These are phyloP conservation scores for Phytophthora brassicae DNA, from an alignment of 352 stramenopile species.

Conservation along the genomic window DNA sequence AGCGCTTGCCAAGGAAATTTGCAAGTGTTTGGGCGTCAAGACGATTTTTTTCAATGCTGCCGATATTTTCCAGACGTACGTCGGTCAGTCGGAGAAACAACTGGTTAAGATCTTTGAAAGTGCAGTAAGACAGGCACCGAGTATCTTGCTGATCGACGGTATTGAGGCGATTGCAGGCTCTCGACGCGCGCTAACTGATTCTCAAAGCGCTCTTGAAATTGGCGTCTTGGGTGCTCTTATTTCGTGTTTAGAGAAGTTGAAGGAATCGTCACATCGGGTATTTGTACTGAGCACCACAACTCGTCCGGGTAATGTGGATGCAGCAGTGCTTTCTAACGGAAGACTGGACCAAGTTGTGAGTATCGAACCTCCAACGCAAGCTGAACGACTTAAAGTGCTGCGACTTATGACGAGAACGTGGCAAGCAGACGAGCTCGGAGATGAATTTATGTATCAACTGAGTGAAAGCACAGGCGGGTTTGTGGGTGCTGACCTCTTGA, in stretches of 20 bases:
- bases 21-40: slow-evolving; percentile 38
- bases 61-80: slow-evolving; percentile 94
- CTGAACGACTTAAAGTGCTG: slow-evolving; percentile 92
- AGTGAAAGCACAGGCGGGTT: slow-evolving; percentile 96
- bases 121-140: slow-evolving; percentile 44
- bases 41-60: slow-evolving; percentile 74
- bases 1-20: slow-evolving; percentile 46
- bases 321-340: slow-evolving; percentile 93
- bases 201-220: slow-evolving; percentile 64
- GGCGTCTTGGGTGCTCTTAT: slow-evolving; percentile 86
- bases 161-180: slow-evolving; percentile 87
- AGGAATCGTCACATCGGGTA: slow-evolving; percentile 38
- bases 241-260: slow-evolving; percentile 79
- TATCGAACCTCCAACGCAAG: slow-evolving; percentile 94
- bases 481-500: slow-evolving; percentile 84
- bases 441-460: slow-evolving; percentile 87
- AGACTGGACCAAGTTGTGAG: slow-evolving; percentile 95
- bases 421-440: slow-evolving; percentile 32
- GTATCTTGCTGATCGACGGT: slow-evolving; percentile 88
- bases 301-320: slow-evolving; percentile 84
- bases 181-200: slow-evolving; percentile 56
- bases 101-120: slow-evolving; percentile 66
- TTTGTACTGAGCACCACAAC: slow-evolving; percentile 82
- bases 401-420: slow-evolving; percentile 90
- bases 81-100: slow-evolving; percentile 88